Base-by-base conservation (phyloP, 352 stramenopile species). In the Phytopythium montanum region DNA sequence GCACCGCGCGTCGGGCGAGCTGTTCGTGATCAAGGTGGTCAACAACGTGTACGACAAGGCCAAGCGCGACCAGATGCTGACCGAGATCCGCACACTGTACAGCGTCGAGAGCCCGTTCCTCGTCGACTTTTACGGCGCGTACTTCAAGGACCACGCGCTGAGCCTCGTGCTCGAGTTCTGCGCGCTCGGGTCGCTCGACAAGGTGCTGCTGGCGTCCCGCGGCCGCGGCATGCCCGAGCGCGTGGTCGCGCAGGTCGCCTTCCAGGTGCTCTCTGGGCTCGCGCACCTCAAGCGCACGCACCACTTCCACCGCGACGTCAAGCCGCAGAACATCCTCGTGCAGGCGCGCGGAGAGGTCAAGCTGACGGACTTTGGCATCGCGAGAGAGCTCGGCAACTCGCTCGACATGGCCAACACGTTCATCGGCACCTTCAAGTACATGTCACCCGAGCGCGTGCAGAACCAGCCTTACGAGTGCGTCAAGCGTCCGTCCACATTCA, bases 301-400 rank as follows among this genome's bases (percentile, higher is more conserved):
- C 33, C 81, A 92, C 46, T 98, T 98, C 56, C 94, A 98, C 57
- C 87, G 94, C 38, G 94, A 98, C 59, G 84, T 98, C 59, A 98
- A 98, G 59, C 92, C 91, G 18, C 88, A 89, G 39, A 98, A 98
- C 70, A 84, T 98, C 33, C 75, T 98, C 19, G 70, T 97, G 48
- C 90, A 95, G 59, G 52, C 71, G 31, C 57, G 85, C 21, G 88
- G 81, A n/a, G 68, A 61, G 13, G 77, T 96, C 33, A 97, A 97
- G 61, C 73, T 91, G 41, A 89, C 81, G 4, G 83, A 93, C 66
- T 93, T 93, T 58, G 83, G 83, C 13, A 70, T 93, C 23, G 81
- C 81, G 5, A 59, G 81, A 14, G 81, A 87, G 50, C 68, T 93
- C 21, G 75, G 79, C 41, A 71, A 85, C 49, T 89, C 83, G 14